phyloP scores from a whole-genome alignment of 2,329 filamentous ascomycete genomes.

The Neoscytalidium dimidiatum region DNA sequence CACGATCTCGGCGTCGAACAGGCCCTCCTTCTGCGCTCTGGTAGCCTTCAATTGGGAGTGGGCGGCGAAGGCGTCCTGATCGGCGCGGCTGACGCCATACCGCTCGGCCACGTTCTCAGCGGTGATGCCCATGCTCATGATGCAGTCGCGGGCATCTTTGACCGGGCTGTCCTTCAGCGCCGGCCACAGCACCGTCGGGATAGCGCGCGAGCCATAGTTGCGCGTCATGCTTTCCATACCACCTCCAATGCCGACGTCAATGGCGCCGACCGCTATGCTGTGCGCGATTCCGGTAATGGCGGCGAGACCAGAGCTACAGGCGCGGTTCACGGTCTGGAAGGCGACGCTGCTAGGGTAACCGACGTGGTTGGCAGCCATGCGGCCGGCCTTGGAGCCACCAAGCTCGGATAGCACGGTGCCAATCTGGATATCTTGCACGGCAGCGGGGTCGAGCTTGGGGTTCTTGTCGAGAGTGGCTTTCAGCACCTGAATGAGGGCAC shows the following conservation, averaged over 20 bases:
- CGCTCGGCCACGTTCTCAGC: constrained; percentile 83
- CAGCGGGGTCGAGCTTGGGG: constrained; percentile 68
- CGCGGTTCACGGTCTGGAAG: constrained; percentile 86
- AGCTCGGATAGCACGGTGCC: constrained; percentile 90
- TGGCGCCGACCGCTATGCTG: constrained; percentile 72
- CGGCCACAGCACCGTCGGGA: constrained; percentile 75
- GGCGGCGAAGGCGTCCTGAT: constrained; percentile 83
- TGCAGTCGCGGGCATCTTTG: constrained; percentile 75
- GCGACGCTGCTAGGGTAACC: constrained; percentile 72
- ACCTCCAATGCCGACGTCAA: constrained; percentile 75
- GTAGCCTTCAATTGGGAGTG: constrained; percentile 73
- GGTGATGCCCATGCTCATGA: constrained; percentile 93
- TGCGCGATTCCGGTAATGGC: constrained; percentile 74
- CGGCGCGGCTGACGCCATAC: constrained; percentile 70
- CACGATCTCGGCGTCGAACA: constrained; percentile 78
- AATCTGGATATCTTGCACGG: constrained; percentile 79
- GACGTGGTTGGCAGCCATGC: constrained; percentile 86
- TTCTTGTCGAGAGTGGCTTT: constrained; percentile 71
- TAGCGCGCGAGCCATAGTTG: constrained; percentile 84
- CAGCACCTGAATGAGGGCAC: constrained; percentile 47
- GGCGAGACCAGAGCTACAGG: constrained; percentile 77
- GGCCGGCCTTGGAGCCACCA: constrained; percentile 84
- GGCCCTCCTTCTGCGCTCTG: constrained; percentile 66
- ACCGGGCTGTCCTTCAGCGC: constrained; percentile 62
- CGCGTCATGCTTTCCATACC: constrained; percentile 97